Percentiles rank a stretch among this genome's conserved stretches.
These are phyloP conservation scores for Aspergillus ellipticus DNA, from an alignment of 495 filamentous ascomycete genomes.

Conservation along the genomic window DNA sequence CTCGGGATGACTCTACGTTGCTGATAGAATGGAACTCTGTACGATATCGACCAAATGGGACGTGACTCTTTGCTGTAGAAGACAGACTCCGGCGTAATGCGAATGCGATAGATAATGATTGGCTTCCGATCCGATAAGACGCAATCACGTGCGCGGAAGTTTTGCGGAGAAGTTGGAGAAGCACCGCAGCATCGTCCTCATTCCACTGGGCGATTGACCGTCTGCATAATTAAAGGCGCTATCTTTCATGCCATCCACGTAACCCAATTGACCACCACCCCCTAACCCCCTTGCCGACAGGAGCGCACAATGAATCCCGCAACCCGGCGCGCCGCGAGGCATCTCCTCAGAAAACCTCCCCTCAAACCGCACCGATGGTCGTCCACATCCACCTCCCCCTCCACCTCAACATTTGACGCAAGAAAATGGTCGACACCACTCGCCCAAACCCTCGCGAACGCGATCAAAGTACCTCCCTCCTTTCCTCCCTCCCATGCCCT, in stretches of 20 bases:
- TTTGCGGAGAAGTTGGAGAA: constrained; percentile 28
- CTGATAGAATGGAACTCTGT: background rate
- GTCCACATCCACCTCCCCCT: constrained; percentile 22
- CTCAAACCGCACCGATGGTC: constrained; percentile 27
- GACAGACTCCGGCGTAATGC: too few species aligned
- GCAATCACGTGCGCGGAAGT: constrained; percentile 28
- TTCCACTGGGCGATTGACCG: background rate
- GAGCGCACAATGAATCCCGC: constrained; percentile 28
- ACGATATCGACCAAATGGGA: background rate
- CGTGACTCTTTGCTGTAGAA: too few species aligned
- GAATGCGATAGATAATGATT: background rate
- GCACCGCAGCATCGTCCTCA: background rate
- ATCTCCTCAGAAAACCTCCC: constrained; percentile 21
- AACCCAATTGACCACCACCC: background rate
- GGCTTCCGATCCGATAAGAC: constrained; percentile 21
- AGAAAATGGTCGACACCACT: constrained; percentile 85
- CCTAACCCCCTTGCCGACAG: background rate
- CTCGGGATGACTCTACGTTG: background rate
- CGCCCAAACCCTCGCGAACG: constrained; percentile 76
- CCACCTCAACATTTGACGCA: constrained; percentile 17
- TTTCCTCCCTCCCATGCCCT: background rate
- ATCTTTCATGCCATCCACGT: background rate
- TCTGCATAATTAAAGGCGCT: background rate
- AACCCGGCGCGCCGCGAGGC: constrained; percentile 32
- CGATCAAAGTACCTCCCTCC: constrained; percentile 61